These are phyloP conservation scores for Aspergillus carlsbadensis DNA, from an alignment of 495 filamentous ascomycete species.

Conservation along the genomic window DNA sequence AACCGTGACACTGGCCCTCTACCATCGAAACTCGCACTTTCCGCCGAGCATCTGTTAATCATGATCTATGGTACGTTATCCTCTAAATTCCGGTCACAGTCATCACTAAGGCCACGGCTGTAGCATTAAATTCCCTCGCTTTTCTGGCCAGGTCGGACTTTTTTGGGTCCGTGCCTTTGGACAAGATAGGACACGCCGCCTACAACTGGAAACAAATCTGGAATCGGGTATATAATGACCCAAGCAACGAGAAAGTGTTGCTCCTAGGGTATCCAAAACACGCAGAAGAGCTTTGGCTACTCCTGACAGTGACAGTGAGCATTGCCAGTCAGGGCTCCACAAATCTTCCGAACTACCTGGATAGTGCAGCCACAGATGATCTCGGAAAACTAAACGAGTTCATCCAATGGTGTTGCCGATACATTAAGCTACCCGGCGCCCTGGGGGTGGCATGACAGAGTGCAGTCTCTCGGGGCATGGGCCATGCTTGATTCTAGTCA, in stretches of 20 bases:
- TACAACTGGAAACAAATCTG: slow-evolving; percentile 39
- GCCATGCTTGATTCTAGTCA: slow-evolving; percentile 1
- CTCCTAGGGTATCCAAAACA: slow-evolving; percentile 40
- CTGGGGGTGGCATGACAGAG: background rate
- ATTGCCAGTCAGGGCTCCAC: slow-evolving; percentile 13
- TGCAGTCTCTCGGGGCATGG: background rate
- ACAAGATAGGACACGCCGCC: slow-evolving; percentile 31
- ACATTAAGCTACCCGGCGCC: background rate
- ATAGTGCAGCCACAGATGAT: slow-evolving; percentile 37
- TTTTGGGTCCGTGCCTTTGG: slow-evolving; percentile 26
- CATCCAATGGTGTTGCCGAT: slow-evolving; percentile 28
- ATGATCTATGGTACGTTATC: slow-evolving; percentile 35
- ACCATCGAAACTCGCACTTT: slow-evolving; percentile 29
- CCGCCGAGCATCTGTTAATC: slow-evolving; percentile 35
- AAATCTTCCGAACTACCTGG: slow-evolving; percentile 28
- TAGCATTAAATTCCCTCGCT: slow-evolving; percentile 35
- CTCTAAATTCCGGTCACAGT: background rate
- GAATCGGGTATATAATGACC: slow-evolving; percentile 21
- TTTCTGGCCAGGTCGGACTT: slow-evolving; percentile 32
- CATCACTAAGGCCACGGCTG: background rate
- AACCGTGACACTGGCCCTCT: slow-evolving; percentile 15
- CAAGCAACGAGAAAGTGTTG: slow-evolving; percentile 25
- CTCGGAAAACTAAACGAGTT: slow-evolving; percentile 39
- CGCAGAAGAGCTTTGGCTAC: slow-evolving; percentile 40
- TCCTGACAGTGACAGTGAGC: slow-evolving; percentile 33